Evolutionary conservation across 345 rosid species (phyloP), one percentile per base, ranked within the genome.

Genomic region (Cardamine chenopodiifolia): DNA sequence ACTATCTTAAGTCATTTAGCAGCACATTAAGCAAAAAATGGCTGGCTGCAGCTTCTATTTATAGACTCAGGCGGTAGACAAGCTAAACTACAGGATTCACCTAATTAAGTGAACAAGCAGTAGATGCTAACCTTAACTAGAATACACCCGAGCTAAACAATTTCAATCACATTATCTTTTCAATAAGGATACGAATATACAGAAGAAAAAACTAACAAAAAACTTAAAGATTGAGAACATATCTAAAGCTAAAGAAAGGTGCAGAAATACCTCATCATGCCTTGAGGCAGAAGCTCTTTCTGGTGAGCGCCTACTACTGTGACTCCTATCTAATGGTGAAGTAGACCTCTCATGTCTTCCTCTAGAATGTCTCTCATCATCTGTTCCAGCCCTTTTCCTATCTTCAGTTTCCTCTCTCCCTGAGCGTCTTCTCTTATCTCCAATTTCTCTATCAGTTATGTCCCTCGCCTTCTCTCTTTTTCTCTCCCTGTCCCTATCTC

Each of bases 371-470:
- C 72, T 85, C 75, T 86, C 90, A 34, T 72, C 91, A 47, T 80
- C 83, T 50, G 78, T 85, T 73, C 79, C 74, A 78, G 72, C 84
- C 62, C 83, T 74, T 75, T 83, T 80, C 79, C 86, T 84, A 29
- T 79, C 81, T 22, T 76, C 82, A 47, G 44, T 73, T 37, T 86
- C 95, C 32, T 87, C 89, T 77, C 96, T 85, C 71, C 81, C 88
- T 6, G 78, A 74, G 57, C 83, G 87, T 78, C 78, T 85, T 76
- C 90, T 87, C 59, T 86, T 88, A 54, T 57, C 58, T 18, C 80
- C 80, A 68, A 6, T 23, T 56, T 85, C 89, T 68, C 79, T 78
- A 44, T 85, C 89, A 18, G 15, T 66, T 73, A 65, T 69, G 20
- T 85, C 89, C 58, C 80, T 77, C 7, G 13, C 12, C 65, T 45